phyloP scores from a whole-genome alignment of 163 green algal species.

The Chlorella variabilis region DNA sequence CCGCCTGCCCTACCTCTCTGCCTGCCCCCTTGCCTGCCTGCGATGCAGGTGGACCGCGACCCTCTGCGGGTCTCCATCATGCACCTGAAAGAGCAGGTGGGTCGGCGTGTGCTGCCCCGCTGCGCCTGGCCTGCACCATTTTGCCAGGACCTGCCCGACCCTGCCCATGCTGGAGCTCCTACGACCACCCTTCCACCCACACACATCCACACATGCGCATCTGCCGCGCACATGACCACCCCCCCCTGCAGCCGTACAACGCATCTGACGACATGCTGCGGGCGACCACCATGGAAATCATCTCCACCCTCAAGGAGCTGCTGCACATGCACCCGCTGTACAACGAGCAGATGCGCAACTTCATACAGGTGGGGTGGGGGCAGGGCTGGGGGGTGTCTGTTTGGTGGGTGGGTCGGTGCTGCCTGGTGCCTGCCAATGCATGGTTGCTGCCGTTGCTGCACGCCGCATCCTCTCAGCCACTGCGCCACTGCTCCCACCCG shows the following conservation, averaged over 20 bases:
- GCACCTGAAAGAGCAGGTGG: conserved; percentile 82
- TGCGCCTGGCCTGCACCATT: no score
- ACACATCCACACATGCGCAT: not conserved
- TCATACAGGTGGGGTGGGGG: conserved; percentile 45
- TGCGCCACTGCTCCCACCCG: no score
- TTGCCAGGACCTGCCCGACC: no score
- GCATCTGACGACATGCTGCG: conserved; percentile 78
- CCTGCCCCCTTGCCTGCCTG: not conserved
- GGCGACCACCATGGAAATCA: conserved; percentile 94
- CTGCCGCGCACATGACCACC: not conserved
- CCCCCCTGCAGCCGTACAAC: conserved; percentile 58
- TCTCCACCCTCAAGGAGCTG: conserved; percentile 95
- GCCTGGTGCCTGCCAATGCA: no score
- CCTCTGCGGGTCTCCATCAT: conserved; percentile 79
- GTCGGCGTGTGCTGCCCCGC: no score
- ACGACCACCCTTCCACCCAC: not conserved
- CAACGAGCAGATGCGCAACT: conserved; percentile 88
- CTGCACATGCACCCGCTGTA: conserved; percentile 95
- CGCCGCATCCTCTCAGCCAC: no score
- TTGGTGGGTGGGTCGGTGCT: no score
- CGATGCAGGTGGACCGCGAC: conserved; percentile 31
- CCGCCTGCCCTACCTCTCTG: no score
- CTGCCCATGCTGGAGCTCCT: no score
- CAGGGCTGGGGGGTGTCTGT: not conserved
- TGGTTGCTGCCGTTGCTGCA: no score